Base-by-base conservation (phyloP, 2,329 filamentous ascomycete genomes). In the Colletotrichum spinosum region DNA sequence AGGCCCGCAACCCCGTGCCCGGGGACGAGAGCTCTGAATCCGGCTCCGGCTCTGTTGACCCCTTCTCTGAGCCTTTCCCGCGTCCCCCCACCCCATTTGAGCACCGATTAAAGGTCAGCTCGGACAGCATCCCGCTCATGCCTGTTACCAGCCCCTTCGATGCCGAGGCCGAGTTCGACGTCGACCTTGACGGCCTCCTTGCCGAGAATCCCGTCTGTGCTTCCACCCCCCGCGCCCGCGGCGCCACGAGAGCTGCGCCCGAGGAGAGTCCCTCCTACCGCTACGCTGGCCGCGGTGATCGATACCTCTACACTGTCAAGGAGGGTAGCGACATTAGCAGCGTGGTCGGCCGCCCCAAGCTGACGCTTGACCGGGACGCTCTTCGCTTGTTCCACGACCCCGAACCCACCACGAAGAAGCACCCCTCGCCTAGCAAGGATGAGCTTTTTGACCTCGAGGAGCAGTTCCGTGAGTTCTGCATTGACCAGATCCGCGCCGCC, bases 361-460 rank as follows among this genome's bases (percentile, higher is more conserved):
- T 65, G 35, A 65, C 39, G 42, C 48, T 59, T 6, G 37, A 60
- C 34, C 13, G 42, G 3, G 46, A 54, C 17, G 46, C 51, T 37
- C 35, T 54, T 35, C 54, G 44, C 37, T n/a, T 67, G 15, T 57
- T 49, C 25, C 55, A 52, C 33, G 50, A 64, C 17, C 17, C 33
- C 6, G 53, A 62, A 2, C 10, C 55, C 10, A 50, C 9, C 13
- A 60, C 33, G 13, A 83, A 83, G 72, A 83, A 82, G 60, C 80
- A 83, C 44, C 81, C 80, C 6, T 82, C 80, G 2, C 80, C 81
- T 2, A 81, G 77, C 71, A 81, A 81, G 62, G 71, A 74, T 37
- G 76, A 75, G 9, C 70, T 83, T 25, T 75, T 80, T 53, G 70
- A 76, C n/a, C 70, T 82, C 33, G 76, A 78, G 53, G 61, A 67